Evolutionary conservation across 1,284 basidiomycete genomes (phyloP), one percentile per base, ranked within the genome.

Genomic region (Vanrija humicola): DNA sequence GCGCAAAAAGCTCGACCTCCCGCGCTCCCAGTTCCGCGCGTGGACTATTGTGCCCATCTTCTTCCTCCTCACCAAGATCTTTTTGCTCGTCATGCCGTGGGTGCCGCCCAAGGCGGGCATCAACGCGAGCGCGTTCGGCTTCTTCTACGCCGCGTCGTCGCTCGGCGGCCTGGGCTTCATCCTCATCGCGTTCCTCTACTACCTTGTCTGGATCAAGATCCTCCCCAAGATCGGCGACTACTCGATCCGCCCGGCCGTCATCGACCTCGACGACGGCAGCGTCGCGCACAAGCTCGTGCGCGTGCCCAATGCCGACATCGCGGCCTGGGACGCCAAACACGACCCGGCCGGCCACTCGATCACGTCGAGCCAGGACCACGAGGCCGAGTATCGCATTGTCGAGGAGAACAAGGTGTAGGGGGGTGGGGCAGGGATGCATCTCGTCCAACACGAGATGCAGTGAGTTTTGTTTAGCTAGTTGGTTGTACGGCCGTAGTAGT

Each of bases 81-180:
- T 79, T 62, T 65, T 82, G 15, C 74, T 82, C 40, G 67, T 80
- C 48, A 77, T 82, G 61, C 81, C 81, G 6, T 82, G 76, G 76
- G 64, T 77, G 15, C 77, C 77, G 3, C 77, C 77, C 26, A 56
- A 65, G 15, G 64, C 65, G 0, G 64, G 66, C 15, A 52, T 64
- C 59, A 62, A 65, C 38, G 56, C 46, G 1, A 64, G 65, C 6
- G 66, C 67, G 38, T 72, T 77, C 29, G 65, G 64, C 38, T 77
- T 78, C 61, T 75, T 72, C 65, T 78, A 78, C 57, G 73, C 69
- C 19, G 69, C 75, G 3, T 58, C 64, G 23, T 70, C 67, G 48
- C 56, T 76, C 28, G 67, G 47, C 14, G 67, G 60, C 16, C 23
- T 78, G 0, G 73, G 66, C 40, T 56, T 59, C 43, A 54, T 69